Base-by-base conservation (phyloP, 345 rosid species). In the Stellera chamaejasme region DNA sequence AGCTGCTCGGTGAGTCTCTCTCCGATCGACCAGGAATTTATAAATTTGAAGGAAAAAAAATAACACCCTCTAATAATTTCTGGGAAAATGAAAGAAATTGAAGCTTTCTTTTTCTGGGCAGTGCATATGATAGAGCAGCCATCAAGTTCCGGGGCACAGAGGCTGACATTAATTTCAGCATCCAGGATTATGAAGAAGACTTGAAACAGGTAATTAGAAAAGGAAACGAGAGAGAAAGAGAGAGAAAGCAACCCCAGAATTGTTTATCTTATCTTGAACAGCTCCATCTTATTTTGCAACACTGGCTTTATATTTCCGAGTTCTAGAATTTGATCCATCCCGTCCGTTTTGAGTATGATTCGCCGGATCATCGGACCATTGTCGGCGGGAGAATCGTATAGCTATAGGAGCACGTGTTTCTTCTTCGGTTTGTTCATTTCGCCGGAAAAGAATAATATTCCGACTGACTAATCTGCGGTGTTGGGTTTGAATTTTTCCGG, bases 121-220 rank as follows among this genome's bases (percentile, higher is more conserved):
- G 99, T 53, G 99, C 99, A 23, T 93, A 93, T 62, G 99, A 93
- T 75, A 81, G 96, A 59, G 99, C 99, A 23, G 99, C 99, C 8
- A 85, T 89, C 64, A 93, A 93, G 75, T 93, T 93, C 70, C 69
- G 99, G 56, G 97, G 99, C 58, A 82, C 71, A 59, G 92, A 89
- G 62, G 99, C 99, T 12, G 99, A 93, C 62, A 93, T 93, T 42
- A 93, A 93, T 71, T 93, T 93, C 45, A 74, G 77, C 41, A 75
- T 84, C 46, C 94, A 82, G 67, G 92, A 93, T 62, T 93, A 93
- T 62, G 82, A 84, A 25, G 88, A 83, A 2, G 97, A 89, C 83
- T 64, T 87, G 75, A 85, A 93, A 69, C 97, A 93, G 96, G 99
- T 87, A 49, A 61, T 44, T 45, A 8, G 45, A 72, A 45, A 59